Conservation (phyloP, 1,284 basidiomycete species). For the Ustanciosporium gigantosporum region DNA sequence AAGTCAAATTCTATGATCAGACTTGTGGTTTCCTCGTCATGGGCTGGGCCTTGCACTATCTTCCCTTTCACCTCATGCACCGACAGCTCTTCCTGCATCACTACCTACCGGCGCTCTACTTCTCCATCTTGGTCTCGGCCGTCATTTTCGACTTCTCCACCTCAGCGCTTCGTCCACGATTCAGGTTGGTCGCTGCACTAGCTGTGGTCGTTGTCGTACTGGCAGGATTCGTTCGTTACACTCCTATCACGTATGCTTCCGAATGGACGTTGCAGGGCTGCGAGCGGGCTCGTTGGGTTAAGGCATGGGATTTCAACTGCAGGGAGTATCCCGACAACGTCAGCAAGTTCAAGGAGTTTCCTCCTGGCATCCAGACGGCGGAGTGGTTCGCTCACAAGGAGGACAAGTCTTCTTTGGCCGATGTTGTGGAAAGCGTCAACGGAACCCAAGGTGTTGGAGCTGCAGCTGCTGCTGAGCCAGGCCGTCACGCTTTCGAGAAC, state of each 20-base stretch:
- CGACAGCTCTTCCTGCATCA: constrained; percentile 96
- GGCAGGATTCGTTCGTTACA: constrained; percentile 78
- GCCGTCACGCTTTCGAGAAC: constrained; percentile 34
- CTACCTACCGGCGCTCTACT: constrained; percentile 94
- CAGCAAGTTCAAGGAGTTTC: constrained; percentile 34
- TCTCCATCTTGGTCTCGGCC: constrained; percentile 79
- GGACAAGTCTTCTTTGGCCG: background rate
- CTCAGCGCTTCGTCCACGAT: constrained; percentile 73
- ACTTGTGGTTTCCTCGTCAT: constrained; percentile 86
- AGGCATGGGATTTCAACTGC: constrained; percentile 96
- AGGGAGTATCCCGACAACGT: constrained; percentile 60
- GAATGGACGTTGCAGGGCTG: constrained; percentile 85
- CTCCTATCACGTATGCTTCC: constrained; percentile 80
- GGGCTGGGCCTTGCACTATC: constrained; percentile 93
- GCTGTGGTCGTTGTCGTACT: constrained; percentile 74
- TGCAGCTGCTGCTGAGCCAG: constrained; percentile 18
- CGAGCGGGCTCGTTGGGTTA: constrained; percentile 77
- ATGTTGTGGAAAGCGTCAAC: background rate
- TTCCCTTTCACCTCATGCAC: constrained; percentile 94
- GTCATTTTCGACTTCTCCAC: constrained; percentile 84
- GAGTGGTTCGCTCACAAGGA: constrained; percentile 8
- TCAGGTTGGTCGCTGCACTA: constrained; percentile 77
- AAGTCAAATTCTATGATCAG: constrained; percentile 82
- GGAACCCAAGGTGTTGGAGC: constrained; percentile 2
- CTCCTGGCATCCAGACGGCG: constrained; percentile 33